A percentile compares a stretch with the other conserved stretches of the same genome.
phyloP scores from a whole-genome alignment of 306 rosid genomes.

The Prinsepia uniflora region DNA sequence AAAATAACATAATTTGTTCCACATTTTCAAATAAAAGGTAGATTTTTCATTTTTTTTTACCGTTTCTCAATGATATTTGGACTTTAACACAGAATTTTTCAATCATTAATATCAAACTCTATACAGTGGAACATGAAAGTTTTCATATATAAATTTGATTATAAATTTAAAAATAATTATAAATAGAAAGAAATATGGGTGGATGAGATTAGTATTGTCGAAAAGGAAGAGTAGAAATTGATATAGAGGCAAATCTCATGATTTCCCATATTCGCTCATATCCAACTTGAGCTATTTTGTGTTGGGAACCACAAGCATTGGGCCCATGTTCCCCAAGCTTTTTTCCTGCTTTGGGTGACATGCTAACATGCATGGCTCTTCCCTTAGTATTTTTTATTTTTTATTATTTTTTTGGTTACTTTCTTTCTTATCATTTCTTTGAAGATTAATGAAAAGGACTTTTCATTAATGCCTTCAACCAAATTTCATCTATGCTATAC shows the following conservation, averaged over 20 bases:
- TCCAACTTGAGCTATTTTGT: slow-evolving; percentile 29
- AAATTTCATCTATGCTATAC: neutral
- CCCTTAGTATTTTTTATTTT: slow-evolving; percentile 9
- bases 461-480: slow-evolving; percentile 43
- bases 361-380: slow-evolving; percentile 64
- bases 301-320: slow-evolving; percentile 44
- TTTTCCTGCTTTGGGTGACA: slow-evolving; percentile 69
- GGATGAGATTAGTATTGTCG: too few relatives aligned
- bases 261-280: slow-evolving; percentile 26
- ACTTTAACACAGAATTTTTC: too few relatives aligned
- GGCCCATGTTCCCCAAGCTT: slow-evolving; percentile 49
- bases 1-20: too few relatives aligned
- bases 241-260: slow-evolving; percentile 2
- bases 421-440: slow-evolving; percentile 29
- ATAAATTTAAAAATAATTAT: too few relatives aligned
- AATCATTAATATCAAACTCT: too few relatives aligned
- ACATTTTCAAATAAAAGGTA: too few relatives aligned
- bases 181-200: too few relatives aligned
- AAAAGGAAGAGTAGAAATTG: neutral
- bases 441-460: slow-evolving; percentile 40
- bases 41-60: too few relatives aligned
- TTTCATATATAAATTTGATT: too few relatives aligned
- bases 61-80: too few relatives aligned
- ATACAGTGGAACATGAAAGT: too few relatives aligned
- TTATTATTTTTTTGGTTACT: neutral